Conservation (phyloP, 2,329 filamentous ascomycete species). For the Fusarium marasasianum region DNA sequence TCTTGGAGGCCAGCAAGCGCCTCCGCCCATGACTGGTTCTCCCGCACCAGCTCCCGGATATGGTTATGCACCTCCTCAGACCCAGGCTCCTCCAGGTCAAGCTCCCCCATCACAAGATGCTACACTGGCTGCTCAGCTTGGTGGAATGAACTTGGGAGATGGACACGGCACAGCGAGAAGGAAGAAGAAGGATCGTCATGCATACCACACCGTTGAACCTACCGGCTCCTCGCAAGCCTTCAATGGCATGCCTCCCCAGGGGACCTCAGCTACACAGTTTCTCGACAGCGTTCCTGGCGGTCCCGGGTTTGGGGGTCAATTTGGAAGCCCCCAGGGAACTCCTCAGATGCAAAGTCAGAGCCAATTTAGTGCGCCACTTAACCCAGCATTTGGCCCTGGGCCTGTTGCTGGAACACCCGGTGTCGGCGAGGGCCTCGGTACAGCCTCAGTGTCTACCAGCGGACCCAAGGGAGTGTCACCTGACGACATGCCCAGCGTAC, state of each 20-base stretch:
- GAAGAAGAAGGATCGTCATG: slow-evolving; percentile 96
- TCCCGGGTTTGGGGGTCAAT: slow-evolving; percentile 54
- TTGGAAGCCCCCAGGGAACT: slow-evolving; percentile 55
- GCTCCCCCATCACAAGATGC: slow-evolving; percentile 54
- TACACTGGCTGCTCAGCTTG: slow-evolving; percentile 77
- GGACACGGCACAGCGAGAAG: slow-evolving; percentile 64
- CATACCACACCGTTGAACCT: slow-evolving; percentile 86
- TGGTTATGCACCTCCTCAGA: slow-evolving; percentile 42
- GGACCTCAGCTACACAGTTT: slow-evolving; percentile 57
- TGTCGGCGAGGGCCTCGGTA: slow-evolving; percentile 42
- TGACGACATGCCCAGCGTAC: slow-evolving; percentile 92
- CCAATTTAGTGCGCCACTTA: slow-evolving; percentile 71
- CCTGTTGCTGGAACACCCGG: slow-evolving; percentile 39
- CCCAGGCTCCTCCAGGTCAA: slow-evolving; percentile 40
- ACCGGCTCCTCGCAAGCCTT: slow-evolving; percentile 74
- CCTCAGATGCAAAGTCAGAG: slow-evolving; percentile 52
- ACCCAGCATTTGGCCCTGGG: slow-evolving; percentile 51
- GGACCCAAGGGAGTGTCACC: slow-evolving; percentile 74
- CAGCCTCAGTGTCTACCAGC: slow-evolving; percentile 47
- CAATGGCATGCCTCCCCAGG: slow-evolving; percentile 71
- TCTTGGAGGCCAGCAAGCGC: slow-evolving; percentile 49
- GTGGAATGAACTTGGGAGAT: slow-evolving; percentile 73
- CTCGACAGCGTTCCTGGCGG: slow-evolving; percentile 47
- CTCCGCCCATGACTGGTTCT: slow-evolving; percentile 37
- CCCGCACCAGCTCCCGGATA: slow-evolving; percentile 42